Base-by-base conservation (phyloP, 257 asterid species). In the Solanum appendiculatum region DNA sequence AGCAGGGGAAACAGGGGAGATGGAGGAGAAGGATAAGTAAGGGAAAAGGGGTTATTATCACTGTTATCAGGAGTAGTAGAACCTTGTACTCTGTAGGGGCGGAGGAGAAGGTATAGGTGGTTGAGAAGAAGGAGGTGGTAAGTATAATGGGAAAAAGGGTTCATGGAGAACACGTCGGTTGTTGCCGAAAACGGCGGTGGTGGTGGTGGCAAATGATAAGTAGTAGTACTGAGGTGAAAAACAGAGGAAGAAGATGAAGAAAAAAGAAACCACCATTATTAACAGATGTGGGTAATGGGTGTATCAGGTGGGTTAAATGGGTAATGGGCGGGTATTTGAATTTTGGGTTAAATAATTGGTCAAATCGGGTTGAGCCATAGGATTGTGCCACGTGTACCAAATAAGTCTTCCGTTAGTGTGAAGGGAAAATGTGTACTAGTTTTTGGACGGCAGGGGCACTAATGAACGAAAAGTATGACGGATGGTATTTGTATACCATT, bases 101-200 rank as follows among this genome's bases (percentile, higher is more conserved):
- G 77, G 87, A 5, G 83, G 75, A 5, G 86, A 16, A 33, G 64
- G 23, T 9, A n/a, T 15, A 5, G 63, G 80, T 6, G 86, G 86
- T 21, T 42, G 25, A 3, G 86, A 25, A n/a, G 40, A 18, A 3
- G 83, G 89, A 6, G 89, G 78, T n/a, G 51, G 21, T 44, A 87
- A 18, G 46, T 84, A 68, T 75, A n/a, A 1, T 7, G 87, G 85
- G 60, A 25, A 64, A 39, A 83, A 64, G 3, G 89, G 86, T 58
- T 88, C 87, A 58, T 86, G 89, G 73, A 83, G 90, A 75, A 86
- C 68, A 37, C 87, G 89, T 86, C 89, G 90, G 72, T 23, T 21
- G 83, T 72, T 82, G 82, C 85, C 25, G 85, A 85, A 31, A 74
- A 63, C 34, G 85, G 56, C 15, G 64, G 12, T 12, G 44, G 78